A percentile compares a stretch with the other conserved stretches of the same genome.
These are phyloP conservation scores for Emiliania huxleyi DNA, from an alignment of 78 protist genomes.

Conservation along the genomic window DNA sequence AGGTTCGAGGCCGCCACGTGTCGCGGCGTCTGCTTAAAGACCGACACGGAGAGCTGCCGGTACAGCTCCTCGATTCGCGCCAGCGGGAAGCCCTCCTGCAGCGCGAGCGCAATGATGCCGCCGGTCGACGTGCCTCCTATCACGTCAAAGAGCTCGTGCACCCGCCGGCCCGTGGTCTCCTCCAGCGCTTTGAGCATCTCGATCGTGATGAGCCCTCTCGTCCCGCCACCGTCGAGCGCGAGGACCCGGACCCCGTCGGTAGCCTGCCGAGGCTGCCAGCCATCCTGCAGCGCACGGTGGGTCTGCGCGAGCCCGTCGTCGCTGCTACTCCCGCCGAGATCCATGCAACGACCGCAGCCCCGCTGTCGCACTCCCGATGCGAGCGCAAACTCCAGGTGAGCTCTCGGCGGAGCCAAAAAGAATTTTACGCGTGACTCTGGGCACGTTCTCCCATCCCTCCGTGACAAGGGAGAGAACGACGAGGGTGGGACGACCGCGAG, in stretches of 20 bases:
- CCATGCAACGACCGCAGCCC: no score
- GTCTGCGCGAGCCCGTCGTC: no score
- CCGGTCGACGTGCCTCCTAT: not conserved
- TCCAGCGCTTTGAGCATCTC: not conserved
- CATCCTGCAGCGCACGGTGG: no score
- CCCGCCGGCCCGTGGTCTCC: not conserved
- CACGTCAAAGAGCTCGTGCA: not conserved
- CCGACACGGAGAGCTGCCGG: not conserved
- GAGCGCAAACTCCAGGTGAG: no score
- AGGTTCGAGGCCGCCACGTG: not conserved
- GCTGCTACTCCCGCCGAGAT: no score
- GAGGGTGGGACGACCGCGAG: no score
- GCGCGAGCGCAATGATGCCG: not conserved
- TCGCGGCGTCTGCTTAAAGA: not conserved
- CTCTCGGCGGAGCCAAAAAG: no score
- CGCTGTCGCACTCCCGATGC: no score
- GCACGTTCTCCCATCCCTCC: no score
- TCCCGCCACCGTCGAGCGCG: slow-evolving; percentile 10
- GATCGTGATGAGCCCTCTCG: not conserved
- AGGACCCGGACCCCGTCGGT: not conserved
- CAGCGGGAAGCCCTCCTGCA: slow-evolving; percentile 1
- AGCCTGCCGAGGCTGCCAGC: no score
- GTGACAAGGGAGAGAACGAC: no score
- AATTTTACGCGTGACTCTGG: no score
- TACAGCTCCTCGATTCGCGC: not conserved